Percentiles rank a stretch among this genome's conserved stretches.
Evolutionary conservation across 148 eudicot genomes (phyloP).

Genomic region (Mesembryanthemum crystallinum): DNA sequence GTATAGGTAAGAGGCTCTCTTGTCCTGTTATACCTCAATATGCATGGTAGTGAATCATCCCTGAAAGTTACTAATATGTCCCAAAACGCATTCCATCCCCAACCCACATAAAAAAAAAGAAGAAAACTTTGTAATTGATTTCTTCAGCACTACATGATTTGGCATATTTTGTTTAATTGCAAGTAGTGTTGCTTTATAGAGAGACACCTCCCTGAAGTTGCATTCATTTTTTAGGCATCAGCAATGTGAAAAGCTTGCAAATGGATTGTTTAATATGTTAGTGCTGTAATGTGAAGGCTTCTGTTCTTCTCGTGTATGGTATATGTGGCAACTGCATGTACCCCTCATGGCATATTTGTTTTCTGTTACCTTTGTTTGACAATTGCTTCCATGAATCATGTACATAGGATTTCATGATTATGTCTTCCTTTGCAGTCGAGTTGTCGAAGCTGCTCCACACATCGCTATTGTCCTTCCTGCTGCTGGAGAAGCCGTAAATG

Average conservation of each 20-base stretch:
- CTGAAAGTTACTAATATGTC: not conserved
- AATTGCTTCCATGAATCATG: constrained; percentile 5
- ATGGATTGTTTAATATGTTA: not conserved
- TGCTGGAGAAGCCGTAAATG: constrained; percentile 45
- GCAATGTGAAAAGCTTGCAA: not conserved
- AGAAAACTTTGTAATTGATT: not conserved
- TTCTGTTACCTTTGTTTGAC: not conserved
- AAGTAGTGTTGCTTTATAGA: not conserved
- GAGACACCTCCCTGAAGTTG: not conserved
- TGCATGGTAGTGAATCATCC: not conserved
- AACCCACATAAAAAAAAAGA: too few relatives aligned
- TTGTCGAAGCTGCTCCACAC: constrained; percentile 60
- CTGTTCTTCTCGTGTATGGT: constrained; percentile 1
- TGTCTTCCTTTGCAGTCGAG: constrained; percentile 57
- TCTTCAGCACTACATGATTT: not conserved
- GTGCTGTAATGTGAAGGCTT: not conserved
- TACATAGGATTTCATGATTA: not conserved
- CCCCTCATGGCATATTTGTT: not conserved
- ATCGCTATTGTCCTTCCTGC: constrained; percentile 72
- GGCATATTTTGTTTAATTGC: not conserved
- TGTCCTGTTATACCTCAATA: not conserved
- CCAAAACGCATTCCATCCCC: not conserved
- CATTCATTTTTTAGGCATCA: not conserved
- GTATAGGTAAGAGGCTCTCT: constrained; percentile 57
- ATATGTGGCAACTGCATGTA: not conserved